Base-by-base conservation (phyloP, 1,284 basidiomycete genomes). In the Cutaneotrichosporon sp. region DNA sequence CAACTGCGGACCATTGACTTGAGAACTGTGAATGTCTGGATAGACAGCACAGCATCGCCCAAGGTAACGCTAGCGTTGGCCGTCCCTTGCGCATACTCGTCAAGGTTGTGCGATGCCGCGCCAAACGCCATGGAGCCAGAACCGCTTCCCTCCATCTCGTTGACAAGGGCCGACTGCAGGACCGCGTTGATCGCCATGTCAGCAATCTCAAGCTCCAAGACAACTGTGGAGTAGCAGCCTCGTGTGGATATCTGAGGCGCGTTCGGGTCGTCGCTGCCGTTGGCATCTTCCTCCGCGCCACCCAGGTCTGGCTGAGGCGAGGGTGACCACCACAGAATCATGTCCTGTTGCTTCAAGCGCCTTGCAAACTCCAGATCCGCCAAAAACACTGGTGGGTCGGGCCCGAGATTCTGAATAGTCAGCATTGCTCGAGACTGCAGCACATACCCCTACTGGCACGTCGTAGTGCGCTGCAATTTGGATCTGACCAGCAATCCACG, bases 301-400 rank as follows among this genome's bases (percentile, higher is more conserved):
- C 96, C 96, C 0, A 98, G 80, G 74, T 98, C 96, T 4, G 96
- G 93, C n/a, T 81, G 81, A 34, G 88, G 84, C 4, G 85, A 83
- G 1, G 86, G 81, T 4, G 94, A 94, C 96, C 96, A 99, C 96
- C 96, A 99, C 1, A 98, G 78, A 2, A 97, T 79, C 72, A 90
- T 85, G 67, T 98, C 96, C 60, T 96, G 88, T 51, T 85, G 84
- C 47, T 84, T 78, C 42, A 98, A 77, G 20, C 88, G 83, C 5
- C 93, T 84, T 0, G 94, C 89, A 68, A 97, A 94, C 61, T 86
- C 88, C 55, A 98, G 80, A 64, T 99, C 96, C 2, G 91, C 84
- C 30, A 96, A 79, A 62, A 88, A 82, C 17, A 97, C 77, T 1
- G 90, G 85, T 46, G 91, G 85, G 67, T 98, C 94, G 8, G 87